Evolutionary conservation across 139 green algal genomes (phyloP).

Genomic region (Closterium sp.): DNA sequence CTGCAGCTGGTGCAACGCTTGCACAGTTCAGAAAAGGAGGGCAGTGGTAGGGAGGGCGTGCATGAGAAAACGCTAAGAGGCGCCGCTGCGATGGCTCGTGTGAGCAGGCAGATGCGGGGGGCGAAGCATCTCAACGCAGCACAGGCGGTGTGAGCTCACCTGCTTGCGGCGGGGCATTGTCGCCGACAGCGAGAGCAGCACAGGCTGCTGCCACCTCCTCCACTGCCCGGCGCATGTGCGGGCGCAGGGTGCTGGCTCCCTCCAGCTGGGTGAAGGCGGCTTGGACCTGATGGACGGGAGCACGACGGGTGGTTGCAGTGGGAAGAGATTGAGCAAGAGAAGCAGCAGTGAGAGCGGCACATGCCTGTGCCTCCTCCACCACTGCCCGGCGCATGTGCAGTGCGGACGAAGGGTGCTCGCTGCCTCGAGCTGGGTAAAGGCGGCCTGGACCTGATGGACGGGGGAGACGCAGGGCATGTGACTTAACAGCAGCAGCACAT

Average conservation of each 20-base stretch:
- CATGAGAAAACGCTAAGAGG: background rate
- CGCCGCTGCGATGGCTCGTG: no score
- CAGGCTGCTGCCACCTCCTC: conserved; percentile 7
- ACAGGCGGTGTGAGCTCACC: conserved; percentile 10
- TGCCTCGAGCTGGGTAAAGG: no score
- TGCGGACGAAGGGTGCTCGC: no score
- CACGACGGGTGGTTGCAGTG: background rate
- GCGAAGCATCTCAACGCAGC: background rate
- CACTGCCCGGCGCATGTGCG: conserved; percentile 25
- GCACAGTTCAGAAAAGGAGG: background rate
- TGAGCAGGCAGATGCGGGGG: background rate
- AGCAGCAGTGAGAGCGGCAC: no score
- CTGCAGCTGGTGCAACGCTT: conserved; percentile 18
- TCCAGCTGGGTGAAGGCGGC: conserved; percentile 20
- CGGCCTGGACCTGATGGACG: no score
- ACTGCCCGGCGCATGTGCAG: no score
- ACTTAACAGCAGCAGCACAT: no score
- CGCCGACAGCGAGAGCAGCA: background rate
- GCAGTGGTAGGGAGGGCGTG: background rate
- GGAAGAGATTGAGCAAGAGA: background rate
- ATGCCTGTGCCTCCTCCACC: background rate
- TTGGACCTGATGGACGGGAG: conserved; percentile 1
- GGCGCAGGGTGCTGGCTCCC: conserved; percentile 5
- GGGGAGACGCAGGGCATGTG: no score
- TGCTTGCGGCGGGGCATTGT: conserved; percentile 14